Base-by-base conservation (phyloP, 2,329 filamentous ascomycete genomes). In the Epichloe elymi region DNA sequence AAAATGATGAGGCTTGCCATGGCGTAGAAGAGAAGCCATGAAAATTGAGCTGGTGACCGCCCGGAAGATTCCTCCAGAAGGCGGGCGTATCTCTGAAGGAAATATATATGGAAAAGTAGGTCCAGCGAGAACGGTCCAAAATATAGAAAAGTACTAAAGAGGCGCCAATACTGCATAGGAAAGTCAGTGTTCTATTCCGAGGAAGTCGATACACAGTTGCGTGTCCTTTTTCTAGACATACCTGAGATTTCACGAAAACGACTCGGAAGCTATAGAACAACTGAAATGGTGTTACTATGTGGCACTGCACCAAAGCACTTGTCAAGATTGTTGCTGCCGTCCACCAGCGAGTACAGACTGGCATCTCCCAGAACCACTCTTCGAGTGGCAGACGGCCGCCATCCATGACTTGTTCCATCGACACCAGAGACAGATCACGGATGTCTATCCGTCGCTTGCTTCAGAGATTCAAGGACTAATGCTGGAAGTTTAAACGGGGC, bases 321-420 rank as follows among this genome's bases (percentile, higher is more conserved):
- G 86, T 93, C 52, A 88, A 73, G 41, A 97, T 82, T 0, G 90
- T 95, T 4, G 90, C 89, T 23, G 88, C 90, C 20, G 93, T 97
- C 93, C 93, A 98, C 84, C 87, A 94, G 55, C 93, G 77, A 38
- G 93, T 98, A 68, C 90, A 95, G 26, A 93, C 82, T 3, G 93
- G 93, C 86, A 96, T 96, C 68, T 98, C 93, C 78, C 88, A 96
- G 69, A 96, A 97, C 93, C 93, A 98, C 59, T 91, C 85, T 69
- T 97, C 93, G 7, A 98, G 77, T 41, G 91, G 93, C 62, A 95
- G 73, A 50, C 76, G 74, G 53, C 76, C 79, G 58, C 75, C 78
- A 52, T 79, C 78, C 64, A 80, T 74, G 61, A 79, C 74, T 60
- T 78, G 75, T 58, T 80, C 76, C 77, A 80, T 80, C 54, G 19